A percentile compares a stretch with the other conserved stretches of the same genome.
Conservation (phyloP, 176 grass and related monocot species). For the Eremochloa ophiuroides region DNA sequence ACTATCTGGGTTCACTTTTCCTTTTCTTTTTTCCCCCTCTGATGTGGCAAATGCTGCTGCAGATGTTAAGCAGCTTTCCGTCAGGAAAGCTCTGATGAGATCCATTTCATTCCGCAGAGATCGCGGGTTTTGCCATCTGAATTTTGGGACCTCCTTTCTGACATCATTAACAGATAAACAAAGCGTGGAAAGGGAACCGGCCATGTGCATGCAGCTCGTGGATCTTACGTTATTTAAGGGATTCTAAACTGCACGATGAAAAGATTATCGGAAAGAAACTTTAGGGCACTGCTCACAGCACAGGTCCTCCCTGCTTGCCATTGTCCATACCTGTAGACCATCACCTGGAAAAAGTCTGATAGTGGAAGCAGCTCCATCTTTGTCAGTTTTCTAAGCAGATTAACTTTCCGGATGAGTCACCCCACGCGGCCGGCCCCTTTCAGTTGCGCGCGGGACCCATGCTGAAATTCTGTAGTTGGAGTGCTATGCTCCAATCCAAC, state of each 20-base stretch:
- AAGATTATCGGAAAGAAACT: background rate
- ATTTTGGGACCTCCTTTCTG: constrained; percentile 13
- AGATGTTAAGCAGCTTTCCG: background rate
- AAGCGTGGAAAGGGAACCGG: background rate
- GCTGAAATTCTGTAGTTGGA: background rate
- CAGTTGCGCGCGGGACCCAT: background rate
- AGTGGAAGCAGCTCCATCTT: constrained; percentile 21
- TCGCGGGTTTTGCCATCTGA: constrained; percentile 1
- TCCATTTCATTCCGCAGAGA: background rate
- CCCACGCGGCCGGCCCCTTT: constrained; percentile 17
- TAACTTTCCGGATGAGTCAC: constrained; percentile 12
- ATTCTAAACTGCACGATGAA: background rate
- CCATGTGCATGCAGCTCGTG: constrained; percentile 8
- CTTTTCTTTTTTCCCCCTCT: background rate
- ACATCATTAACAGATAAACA: background rate
- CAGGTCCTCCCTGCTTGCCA: constrained; percentile 3
- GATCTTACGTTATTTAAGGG: background rate
- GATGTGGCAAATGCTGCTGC: background rate
- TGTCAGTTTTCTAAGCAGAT: constrained; percentile 8
- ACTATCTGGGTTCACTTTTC: background rate
- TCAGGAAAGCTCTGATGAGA: background rate
- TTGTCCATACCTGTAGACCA: constrained; percentile 29
- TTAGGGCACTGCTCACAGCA: background rate
- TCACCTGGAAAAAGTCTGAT: constrained; percentile 11
- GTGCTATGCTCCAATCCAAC: background rate